These are phyloP conservation scores for Alnus rubra DNA, from an alignment of 306 rosid species.

Conservation along the genomic window DNA sequence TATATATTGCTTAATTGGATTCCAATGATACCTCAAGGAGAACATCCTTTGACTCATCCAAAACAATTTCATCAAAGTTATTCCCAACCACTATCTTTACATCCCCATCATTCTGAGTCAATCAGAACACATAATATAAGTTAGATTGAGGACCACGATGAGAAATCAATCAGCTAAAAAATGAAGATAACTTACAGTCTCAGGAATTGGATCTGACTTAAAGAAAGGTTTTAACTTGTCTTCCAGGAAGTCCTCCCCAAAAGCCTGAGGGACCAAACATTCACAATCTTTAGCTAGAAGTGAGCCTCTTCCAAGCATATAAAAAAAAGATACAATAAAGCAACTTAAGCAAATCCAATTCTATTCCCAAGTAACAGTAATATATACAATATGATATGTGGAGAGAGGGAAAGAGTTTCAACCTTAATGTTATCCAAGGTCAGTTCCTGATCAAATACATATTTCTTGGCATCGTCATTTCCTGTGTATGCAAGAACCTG, in stretches of 20 bases:
- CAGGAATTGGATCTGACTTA: constrained; percentile 93
- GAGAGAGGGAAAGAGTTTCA: constrained; percentile 13
- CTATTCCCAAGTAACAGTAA: constrained; percentile 3
- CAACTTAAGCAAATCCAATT: constrained; percentile 11
- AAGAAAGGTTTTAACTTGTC: constrained; percentile 91
- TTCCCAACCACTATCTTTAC: constrained; percentile 92
- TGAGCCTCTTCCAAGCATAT: constrained; percentile 5
- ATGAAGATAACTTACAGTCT: constrained; percentile 56
- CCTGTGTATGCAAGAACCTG: constrained; percentile 89
- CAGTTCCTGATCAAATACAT: constrained; percentile 69
- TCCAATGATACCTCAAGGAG: constrained; percentile 77
- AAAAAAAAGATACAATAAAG: constrained; percentile 1
- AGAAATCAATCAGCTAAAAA: constrained; percentile 25
- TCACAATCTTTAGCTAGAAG: constrained; percentile 27
- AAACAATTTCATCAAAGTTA: constrained; percentile 87
- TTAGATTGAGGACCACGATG: constrained; percentile 25
- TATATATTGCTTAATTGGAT: constrained; percentile 4
- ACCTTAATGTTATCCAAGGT: constrained; percentile 77
- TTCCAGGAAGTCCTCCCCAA: constrained; percentile 83
- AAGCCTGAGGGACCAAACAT: constrained; percentile 48
- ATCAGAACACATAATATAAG: constrained; percentile 8
- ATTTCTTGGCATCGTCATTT: constrained; percentile 85
- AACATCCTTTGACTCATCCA: constrained; percentile 97
- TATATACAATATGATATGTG: neutral
- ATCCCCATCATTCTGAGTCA: constrained; percentile 73